Conservation (phyloP, 768 basidiomycete genomes). For the Lactarius vividus region DNA sequence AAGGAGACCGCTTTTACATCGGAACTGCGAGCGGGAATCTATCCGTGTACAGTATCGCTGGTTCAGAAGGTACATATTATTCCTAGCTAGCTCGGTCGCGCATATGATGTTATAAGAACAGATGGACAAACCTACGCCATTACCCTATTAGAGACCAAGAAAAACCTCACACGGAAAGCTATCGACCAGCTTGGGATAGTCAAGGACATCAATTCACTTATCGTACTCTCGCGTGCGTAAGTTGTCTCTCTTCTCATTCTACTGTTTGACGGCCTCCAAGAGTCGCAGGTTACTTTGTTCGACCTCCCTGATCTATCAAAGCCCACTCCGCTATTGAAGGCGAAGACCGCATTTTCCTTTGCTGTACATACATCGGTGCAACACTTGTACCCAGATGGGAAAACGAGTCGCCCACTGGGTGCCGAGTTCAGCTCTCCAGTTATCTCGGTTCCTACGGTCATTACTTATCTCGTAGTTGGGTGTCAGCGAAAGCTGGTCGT, state of each 20-base stretch:
- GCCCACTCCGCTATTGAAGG: slow-evolving; percentile 67
- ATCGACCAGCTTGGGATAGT: slow-evolving; percentile 90
- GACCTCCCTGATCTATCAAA: slow-evolving; percentile 72
- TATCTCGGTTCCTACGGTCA: slow-evolving; percentile 56
- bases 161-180: slow-evolving; percentile 57
- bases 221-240: slow-evolving; percentile 73
- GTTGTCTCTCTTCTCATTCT: not conserved
- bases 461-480: slow-evolving; percentile 81
- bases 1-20: slow-evolving; percentile 58
- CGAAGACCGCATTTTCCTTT: slow-evolving; percentile 83
- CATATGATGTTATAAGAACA: slow-evolving; percentile 3
- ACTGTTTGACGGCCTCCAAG: slow-evolving; percentile 39
- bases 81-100: slow-evolving; percentile 1
- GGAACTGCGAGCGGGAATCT: slow-evolving; percentile 58
- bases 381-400: slow-evolving; percentile 36
- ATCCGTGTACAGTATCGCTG: slow-evolving; percentile 48
- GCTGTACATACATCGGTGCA: slow-evolving; percentile 64
- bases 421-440: slow-evolving; percentile 29
- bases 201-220: slow-evolving; percentile 81
- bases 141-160: slow-evolving; percentile 62
- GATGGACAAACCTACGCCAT: slow-evolving; percentile 37
- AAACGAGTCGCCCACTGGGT: slow-evolving; percentile 23
- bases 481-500: slow-evolving; percentile 82
- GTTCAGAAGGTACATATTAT: slow-evolving; percentile 37
- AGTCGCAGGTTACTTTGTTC: slow-evolving; percentile 69